Evolutionary conservation across 176 grass and related monocot species (phyloP), one percentile per base, ranked within the genome.

Genomic region (Hyparrhenia diplandra): DNA sequence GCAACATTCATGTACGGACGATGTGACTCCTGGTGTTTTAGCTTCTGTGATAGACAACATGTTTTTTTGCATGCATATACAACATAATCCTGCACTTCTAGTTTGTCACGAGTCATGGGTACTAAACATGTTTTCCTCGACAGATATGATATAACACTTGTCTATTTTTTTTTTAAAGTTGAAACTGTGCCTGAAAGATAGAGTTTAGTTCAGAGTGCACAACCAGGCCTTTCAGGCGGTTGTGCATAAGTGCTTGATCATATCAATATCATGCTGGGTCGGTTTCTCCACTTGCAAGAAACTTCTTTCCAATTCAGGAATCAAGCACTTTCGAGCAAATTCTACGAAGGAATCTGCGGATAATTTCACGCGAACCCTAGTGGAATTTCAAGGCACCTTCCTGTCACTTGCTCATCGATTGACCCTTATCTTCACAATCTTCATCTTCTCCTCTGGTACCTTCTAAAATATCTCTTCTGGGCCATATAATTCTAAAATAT

Each of bases 391-490:
- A 82, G 59, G 41, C 51, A 41, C n/a, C 64, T 87, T 80, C 71
- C 12, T 39, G 51, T 49, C 78, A 40, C 59, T 60, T 60, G 21
- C 17, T 61, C 29, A 61, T 68, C 61, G 78, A 30, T 24, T 68
- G 34, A 16, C 40, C 13, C 25, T 75, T 55, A 55, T 55, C 51
- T 55, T 55, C 51, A 55, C 51, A 55, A 42, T 59, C 70, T 25
- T 29, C 63, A 29, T 31, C 40, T 17, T n/a, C 21, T 60, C 35
- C 32, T 75, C 85, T 69, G 7, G 5, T n/a, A 81, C 49, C n/a
- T 67, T 39, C 61, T 81, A 74, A 80, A 82, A 82, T 59, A 62
- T 82, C 71, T 87, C 16, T 24, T 36, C 3, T 59, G n/a, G 1
- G 20, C 55, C n/a, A 0, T 40, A 2, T 40, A 40, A 40, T 24